These are phyloP conservation scores for Acanthamoeba triangularis DNA, from an alignment of 208 protist genomes.

Conservation along the genomic window DNA sequence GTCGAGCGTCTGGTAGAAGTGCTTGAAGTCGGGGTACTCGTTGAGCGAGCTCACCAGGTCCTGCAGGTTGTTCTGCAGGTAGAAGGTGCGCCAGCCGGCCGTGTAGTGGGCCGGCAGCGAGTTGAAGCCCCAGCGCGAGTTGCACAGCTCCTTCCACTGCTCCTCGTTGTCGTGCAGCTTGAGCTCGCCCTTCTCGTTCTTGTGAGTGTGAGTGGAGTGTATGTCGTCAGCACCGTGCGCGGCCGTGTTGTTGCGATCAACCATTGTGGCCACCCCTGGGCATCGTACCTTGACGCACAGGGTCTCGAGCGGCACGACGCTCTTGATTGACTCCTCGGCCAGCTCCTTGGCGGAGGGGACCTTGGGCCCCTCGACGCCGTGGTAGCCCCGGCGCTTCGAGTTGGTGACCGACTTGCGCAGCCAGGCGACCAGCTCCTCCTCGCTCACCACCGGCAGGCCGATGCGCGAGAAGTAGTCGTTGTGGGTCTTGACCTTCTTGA, in stretches of 20 bases:
- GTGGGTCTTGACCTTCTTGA: conserved; percentile 76
- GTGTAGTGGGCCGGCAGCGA: conserved; percentile 53
- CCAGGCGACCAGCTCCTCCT: conserved; percentile 52
- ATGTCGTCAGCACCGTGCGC: no score
- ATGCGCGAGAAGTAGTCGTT: conserved; percentile 74
- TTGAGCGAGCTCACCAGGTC: conserved; percentile 72
- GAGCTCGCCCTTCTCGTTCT: not conserved
- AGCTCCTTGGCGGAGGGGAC: conserved; percentile 55
- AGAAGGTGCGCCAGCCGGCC: conserved; percentile 13
- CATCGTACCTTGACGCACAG: conserved; percentile 31
- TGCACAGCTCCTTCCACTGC: conserved; percentile 72
- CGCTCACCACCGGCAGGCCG: conserved; percentile 47
- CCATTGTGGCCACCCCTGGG: not conserved
- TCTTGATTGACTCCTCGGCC: conserved; percentile 65
- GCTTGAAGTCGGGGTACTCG: conserved; percentile 65
- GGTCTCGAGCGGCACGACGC: conserved; percentile 70
- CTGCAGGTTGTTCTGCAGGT: conserved; percentile 78
- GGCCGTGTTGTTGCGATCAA: no score
- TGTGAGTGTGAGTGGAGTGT: not conserved
- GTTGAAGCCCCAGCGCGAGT: conserved; percentile 61
- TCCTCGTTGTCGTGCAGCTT: conserved; percentile 67
- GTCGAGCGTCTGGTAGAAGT: conserved; percentile 66
- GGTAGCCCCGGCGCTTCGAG: conserved; percentile 55
- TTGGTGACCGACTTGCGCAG: conserved; percentile 67
- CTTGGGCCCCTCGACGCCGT: conserved; percentile 69